Evolutionary conservation across 2,329 filamentous ascomycete species (phyloP).

Genomic region (Fusarium luffae): DNA sequence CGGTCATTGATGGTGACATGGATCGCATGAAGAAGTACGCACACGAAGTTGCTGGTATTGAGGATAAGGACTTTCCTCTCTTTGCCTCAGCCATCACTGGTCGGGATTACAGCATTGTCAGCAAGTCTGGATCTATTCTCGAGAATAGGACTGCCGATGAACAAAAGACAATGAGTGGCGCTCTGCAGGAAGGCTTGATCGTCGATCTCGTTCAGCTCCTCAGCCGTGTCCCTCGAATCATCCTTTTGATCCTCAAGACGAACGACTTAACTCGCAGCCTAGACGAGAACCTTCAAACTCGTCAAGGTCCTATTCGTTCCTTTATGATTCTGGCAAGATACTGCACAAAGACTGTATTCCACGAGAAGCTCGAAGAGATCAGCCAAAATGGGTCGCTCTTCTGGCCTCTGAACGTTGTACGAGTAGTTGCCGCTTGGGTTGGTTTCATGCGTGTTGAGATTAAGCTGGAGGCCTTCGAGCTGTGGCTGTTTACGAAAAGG

Average conservation of each 20-base stretch:
- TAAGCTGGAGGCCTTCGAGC: slow-evolving; percentile 72
- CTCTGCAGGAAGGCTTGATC: slow-evolving; percentile 87
- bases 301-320: slow-evolving; percentile 70
- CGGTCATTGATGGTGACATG: slow-evolving; percentile 91
- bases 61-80: slow-evolving; percentile 89
- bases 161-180: slow-evolving; percentile 85
- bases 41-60: slow-evolving; percentile 87
- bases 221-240: slow-evolving; percentile 88
- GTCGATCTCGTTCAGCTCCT: slow-evolving; percentile 89
- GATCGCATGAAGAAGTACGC: slow-evolving; percentile 87
- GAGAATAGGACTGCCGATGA: slow-evolving; percentile 76
- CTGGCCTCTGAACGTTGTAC: slow-evolving; percentile 67
- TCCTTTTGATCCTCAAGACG: slow-evolving; percentile 95
- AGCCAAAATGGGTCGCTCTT: slow-evolving; percentile 63
- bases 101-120: slow-evolving; percentile 84
- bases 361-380: slow-evolving; percentile 71
- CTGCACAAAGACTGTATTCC: slow-evolving; percentile 73
- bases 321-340: slow-evolving; percentile 77
- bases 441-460: slow-evolving; percentile 69
- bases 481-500: slow-evolving; percentile 68
- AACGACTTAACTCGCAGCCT: slow-evolving; percentile 95
- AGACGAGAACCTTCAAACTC: slow-evolving; percentile 88
- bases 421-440: slow-evolving; percentile 67
- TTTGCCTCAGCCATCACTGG: slow-evolving; percentile 98
- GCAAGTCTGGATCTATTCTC: slow-evolving; percentile 66